Evolutionary conservation across 345 rosid species (phyloP).

Genomic region (Acer campestre): DNA sequence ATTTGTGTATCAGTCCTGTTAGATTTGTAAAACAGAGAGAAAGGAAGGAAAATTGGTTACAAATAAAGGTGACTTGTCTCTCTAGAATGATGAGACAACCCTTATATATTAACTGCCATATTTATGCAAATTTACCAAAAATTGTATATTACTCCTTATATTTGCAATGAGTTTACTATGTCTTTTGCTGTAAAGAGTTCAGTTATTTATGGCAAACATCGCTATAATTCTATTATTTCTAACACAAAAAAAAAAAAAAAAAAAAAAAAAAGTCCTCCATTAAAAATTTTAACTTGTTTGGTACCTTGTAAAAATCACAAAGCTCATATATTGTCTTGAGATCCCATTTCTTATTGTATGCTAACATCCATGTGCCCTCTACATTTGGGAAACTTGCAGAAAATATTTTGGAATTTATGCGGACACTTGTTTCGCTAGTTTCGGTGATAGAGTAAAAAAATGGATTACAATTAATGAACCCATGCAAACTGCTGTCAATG

Average conservation of each 20-base stretch:
- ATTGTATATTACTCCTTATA: not conserved
- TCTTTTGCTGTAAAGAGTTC: not conserved
- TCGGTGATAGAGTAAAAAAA: conserved; percentile 87
- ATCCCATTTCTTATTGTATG: not conserved
- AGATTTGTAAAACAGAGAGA: not conserved
- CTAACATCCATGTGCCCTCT: conserved; percentile 18
- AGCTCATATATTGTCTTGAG: not conserved
- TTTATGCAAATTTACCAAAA: not conserved
- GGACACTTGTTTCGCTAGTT: conserved; percentile 70
- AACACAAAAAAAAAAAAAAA: not conserved
- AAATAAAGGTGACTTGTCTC: not conserved
- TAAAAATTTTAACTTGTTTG: not conserved
- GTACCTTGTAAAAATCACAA: not conserved
- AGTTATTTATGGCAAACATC: not conserved
- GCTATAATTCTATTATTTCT: not conserved
- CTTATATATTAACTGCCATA: not conserved
- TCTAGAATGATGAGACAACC: not conserved
- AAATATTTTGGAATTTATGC: conserved; percentile 71
- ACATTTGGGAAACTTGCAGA: conserved; percentile 49
- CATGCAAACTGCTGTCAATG: conserved; percentile 54
- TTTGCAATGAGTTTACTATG: not conserved
- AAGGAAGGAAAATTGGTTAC: not conserved
- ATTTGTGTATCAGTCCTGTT: not conserved
- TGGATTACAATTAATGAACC: conserved; percentile 93
- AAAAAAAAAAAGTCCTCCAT: not conserved